A percentile compares a stretch with the other conserved stretches of the same genome.
These are phyloP conservation scores for Dactylellina leptospora DNA, from an alignment of 2,329 filamentous ascomycete genomes.

Conservation along the genomic window DNA sequence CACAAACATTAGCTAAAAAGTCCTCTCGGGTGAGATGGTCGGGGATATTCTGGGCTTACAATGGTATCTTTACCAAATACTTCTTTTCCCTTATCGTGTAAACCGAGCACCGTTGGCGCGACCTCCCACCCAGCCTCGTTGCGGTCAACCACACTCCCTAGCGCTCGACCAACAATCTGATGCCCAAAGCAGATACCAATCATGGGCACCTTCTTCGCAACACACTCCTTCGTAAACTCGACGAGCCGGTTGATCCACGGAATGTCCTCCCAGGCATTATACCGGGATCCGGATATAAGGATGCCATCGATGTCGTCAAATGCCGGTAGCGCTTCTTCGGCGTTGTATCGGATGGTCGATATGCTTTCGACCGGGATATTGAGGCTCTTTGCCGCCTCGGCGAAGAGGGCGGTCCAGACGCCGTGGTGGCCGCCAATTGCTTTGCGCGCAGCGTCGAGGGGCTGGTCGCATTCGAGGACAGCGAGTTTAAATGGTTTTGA, in stretches of 20 bases:
- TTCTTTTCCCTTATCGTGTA: slow-evolving; percentile 75
- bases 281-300: slow-evolving; percentile 77
- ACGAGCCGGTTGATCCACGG: slow-evolving; percentile 81
- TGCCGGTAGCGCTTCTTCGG: slow-evolving; percentile 63
- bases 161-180: slow-evolving; percentile 79
- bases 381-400: slow-evolving; percentile 68
- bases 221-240: slow-evolving; percentile 69
- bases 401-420: slow-evolving; percentile 76
- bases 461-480: slow-evolving; percentile 86
- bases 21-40: no score
- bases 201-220: slow-evolving; percentile 71
- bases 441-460: slow-evolving; percentile 69
- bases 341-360: slow-evolving; percentile 23
- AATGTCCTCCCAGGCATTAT: slow-evolving; percentile 75
- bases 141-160: slow-evolving; percentile 73
- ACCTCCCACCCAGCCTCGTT: slow-evolving; percentile 81
- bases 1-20: background rate
- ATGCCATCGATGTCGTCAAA: slow-evolving; percentile 80
- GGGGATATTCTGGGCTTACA: no score
- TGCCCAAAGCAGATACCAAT: slow-evolving; percentile 88
- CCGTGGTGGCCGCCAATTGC: slow-evolving; percentile 69
- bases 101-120: slow-evolving; percentile 73
- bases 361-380: slow-evolving; percentile 60
- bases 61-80: slow-evolving; percentile 71
- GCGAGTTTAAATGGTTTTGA: slow-evolving; percentile 74